Base-by-base conservation (phyloP, 257 asterid species). In the Solanum pennellii region DNA sequence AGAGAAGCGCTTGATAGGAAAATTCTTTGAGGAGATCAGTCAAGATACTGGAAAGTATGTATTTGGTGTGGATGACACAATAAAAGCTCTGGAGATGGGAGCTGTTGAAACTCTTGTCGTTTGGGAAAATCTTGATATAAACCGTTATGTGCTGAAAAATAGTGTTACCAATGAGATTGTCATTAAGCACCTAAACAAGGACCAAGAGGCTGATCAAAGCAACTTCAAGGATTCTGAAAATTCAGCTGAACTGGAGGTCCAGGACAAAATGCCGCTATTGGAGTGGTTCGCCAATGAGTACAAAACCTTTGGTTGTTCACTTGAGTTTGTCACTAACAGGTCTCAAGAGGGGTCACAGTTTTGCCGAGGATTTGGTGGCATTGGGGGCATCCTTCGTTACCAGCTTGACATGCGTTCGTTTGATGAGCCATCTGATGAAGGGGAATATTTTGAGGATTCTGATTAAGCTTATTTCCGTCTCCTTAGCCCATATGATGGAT, bases 201-300 rank as follows among this genome's bases (percentile, higher is more conserved):
- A 89, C 23, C 92, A 90, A 88, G 93, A 91, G 87, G 33, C 87
- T 80, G 90, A 90, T 86, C 93, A 88, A 20, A 89, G 89, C 85
- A 85, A 91, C 88, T 91, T 90, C 88, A 89, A 88, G 87, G 92
- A 88, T 65, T 27, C 92, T 8, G 87, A 60, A 27, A 90, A 90
- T 6, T 47, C 86, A 15, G 62, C 89, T 76, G 93, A 91, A 85
- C 73, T 90, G 83, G 93, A 91, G 88, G 89, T 91, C 86, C 89
- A 89, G 85, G 93, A 91, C 84, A 90, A 91, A 87, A 91, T 90
- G 92, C 91, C 92, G 25, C 87, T 91, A 59, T 86, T 91, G 88
- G 93, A 91, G 83, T 91, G 93, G 93, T 91, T 91, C 88, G 93
- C 93, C 82, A 89, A 89, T 7, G 92, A 91, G 82, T 91, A 91